Percentiles rank a stretch among this genome's conserved stretches.
Conservation (phyloP, 2,329 filamentous ascomycete genomes). For the Nemania diffusa region DNA sequence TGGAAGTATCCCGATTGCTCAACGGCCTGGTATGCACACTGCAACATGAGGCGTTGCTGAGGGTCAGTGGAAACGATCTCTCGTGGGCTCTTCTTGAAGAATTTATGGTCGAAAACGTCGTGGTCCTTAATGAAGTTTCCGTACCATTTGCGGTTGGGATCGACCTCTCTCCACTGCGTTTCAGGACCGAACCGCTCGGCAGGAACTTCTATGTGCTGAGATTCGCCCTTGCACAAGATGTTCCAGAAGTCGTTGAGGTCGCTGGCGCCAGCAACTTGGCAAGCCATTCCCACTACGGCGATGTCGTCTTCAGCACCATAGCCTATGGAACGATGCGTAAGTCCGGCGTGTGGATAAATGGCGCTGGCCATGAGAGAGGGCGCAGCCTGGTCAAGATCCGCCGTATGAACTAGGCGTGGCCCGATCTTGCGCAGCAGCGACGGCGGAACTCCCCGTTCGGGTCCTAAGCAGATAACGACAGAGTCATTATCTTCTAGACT, state of each 20-base stretch:
- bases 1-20: not conserved
- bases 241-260: conserved; percentile 50
- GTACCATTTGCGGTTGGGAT: not conserved
- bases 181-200: not conserved
- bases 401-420: no score
- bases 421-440: no score
- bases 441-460: no score
- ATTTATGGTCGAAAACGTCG: not conserved
- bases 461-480: no score
- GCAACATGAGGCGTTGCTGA: not conserved
- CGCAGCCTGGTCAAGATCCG: no score
- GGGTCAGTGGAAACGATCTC: not conserved
- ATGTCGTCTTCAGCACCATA: no score
- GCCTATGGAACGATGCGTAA: no score
- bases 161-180: not conserved
- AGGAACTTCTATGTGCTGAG: conserved; percentile 46
- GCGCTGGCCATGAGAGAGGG: no score
- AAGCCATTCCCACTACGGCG: conserved; percentile 53
- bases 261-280: conserved; percentile 50
- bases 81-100: conserved; percentile 2
- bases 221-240: conserved; percentile 45
- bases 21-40: not conserved
- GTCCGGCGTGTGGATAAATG: no score
- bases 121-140: not conserved
- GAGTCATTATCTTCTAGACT: no score